Evolutionary conservation across 371 early-diverging fungal genomes (phyloP).

Genomic region (Actinomortierella wolfii): DNA sequence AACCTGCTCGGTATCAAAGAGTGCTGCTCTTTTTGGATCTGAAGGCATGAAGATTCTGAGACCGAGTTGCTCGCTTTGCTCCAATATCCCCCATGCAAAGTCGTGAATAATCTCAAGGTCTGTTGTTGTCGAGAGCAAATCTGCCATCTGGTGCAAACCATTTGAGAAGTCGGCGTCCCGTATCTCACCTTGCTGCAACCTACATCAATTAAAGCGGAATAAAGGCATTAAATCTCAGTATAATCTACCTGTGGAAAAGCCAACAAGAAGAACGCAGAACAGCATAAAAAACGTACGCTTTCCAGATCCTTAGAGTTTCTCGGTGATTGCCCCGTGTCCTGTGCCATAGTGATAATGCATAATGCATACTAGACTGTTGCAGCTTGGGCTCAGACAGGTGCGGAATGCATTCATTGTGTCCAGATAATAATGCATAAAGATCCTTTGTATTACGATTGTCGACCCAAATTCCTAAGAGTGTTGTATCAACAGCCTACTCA

Average conservation of each 20-base stretch:
- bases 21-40: constrained; percentile 33
- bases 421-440: constrained; percentile 54
- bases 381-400: constrained; percentile 55
- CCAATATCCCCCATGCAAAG: constrained; percentile 67
- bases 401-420: constrained; percentile 58
- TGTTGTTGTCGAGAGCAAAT: constrained; percentile 43
- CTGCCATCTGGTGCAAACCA: constrained; percentile 55
- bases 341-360: constrained; percentile 69
- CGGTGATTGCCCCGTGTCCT: constrained; percentile 56
- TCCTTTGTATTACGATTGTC: constrained; percentile 47
- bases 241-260: background rate
- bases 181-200: constrained; percentile 57
- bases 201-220: constrained; percentile 20
- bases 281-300: constrained; percentile 53
- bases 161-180: constrained; percentile 59
- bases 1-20: constrained; percentile 61
- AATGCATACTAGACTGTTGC: constrained; percentile 52
- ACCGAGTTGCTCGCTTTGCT: constrained; percentile 55
- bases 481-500: constrained; percentile 68
- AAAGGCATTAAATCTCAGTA: background rate
- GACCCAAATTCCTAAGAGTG: constrained; percentile 65
- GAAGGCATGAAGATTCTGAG: constrained; percentile 50
- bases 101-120: constrained; percentile 54
- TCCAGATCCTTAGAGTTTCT: constrained; percentile 69
- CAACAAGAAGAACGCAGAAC: background rate